These are phyloP conservation scores for Alliaria petiolata DNA, from an alignment of 345 rosid genomes.

Conservation along the genomic window DNA sequence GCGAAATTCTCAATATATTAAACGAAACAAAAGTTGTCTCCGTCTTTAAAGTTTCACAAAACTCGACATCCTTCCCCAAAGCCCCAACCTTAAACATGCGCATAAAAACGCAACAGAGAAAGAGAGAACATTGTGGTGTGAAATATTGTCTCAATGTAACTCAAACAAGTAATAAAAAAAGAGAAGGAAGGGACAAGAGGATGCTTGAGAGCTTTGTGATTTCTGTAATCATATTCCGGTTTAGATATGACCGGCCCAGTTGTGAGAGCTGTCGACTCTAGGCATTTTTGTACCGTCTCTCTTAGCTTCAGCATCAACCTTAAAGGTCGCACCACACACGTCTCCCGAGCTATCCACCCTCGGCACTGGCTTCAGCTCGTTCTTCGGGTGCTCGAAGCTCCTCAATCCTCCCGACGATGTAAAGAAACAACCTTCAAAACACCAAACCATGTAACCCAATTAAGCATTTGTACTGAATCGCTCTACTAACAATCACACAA, in stretches of 20 bases:
- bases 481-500: neutral
- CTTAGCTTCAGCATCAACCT: constrained; percentile 71
- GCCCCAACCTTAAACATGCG: neutral
- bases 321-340: constrained; percentile 75
- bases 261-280: constrained; percentile 83
- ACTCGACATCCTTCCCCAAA: neutral
- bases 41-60: neutral
- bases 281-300: constrained; percentile 68
- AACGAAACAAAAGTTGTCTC: constrained; percentile 9
- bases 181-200: neutral
- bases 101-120: neutral
- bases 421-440: constrained; percentile 75
- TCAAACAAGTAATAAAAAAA: neutral
- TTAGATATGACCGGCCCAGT: constrained; percentile 64
- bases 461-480: no score
- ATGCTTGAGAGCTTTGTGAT: neutral
- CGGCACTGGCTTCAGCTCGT: constrained; percentile 85
- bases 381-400: constrained; percentile 86
- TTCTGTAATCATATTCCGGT: neutral
- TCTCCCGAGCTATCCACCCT: constrained; percentile 91
- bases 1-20: neutral
- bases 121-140: constrained; percentile 1
- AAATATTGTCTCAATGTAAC: constrained; percentile 19
- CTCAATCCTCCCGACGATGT: constrained; percentile 87
- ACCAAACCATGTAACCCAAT: constrained; percentile 21